Conservation (phyloP, 257 asterid genomes). For the Eucommia ulmoides region DNA sequence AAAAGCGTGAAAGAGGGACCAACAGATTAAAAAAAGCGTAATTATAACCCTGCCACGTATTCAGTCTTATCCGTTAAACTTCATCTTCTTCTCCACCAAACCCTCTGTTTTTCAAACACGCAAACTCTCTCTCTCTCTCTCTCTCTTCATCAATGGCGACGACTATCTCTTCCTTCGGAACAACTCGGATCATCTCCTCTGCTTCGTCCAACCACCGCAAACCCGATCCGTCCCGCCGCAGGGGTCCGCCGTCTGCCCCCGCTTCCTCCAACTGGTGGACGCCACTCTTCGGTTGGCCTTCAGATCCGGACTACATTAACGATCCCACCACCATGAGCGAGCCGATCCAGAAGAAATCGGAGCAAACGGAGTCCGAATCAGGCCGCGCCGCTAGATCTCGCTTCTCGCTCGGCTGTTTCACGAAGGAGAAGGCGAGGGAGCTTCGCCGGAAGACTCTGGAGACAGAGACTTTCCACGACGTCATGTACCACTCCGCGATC, state of each 20-base stretch:
- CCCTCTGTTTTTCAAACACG: too few relatives aligned
- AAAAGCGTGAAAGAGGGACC: neutral
- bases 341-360: neutral
- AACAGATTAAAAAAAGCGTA: neutral
- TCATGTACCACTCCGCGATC: too few relatives aligned
- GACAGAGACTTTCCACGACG: too few relatives aligned
- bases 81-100: neutral
- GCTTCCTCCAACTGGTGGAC: neutral
- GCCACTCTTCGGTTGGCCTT: neutral
- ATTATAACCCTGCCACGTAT: neutral
- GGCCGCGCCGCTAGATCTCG: too few relatives aligned
- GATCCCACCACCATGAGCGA: neutral
- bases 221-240: neutral
- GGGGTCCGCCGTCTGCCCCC: too few relatives aligned
- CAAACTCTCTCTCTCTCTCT: neutral
- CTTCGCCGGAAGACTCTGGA: too few relatives aligned
- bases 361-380: too few relatives aligned
- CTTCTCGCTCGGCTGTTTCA: too few relatives aligned
- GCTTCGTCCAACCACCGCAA: neutral
- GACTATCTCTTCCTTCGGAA: neutral
- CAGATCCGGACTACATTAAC: slow-evolving; percentile 1
- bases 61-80: neutral
- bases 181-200: neutral
- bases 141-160: neutral
- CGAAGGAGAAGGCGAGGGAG: too few relatives aligned